Evolutionary conservation across 805 yeast species (phyloP), one percentile per base, ranked within the genome.

Genomic region (Metschnikowia drakensbergensis): DNA sequence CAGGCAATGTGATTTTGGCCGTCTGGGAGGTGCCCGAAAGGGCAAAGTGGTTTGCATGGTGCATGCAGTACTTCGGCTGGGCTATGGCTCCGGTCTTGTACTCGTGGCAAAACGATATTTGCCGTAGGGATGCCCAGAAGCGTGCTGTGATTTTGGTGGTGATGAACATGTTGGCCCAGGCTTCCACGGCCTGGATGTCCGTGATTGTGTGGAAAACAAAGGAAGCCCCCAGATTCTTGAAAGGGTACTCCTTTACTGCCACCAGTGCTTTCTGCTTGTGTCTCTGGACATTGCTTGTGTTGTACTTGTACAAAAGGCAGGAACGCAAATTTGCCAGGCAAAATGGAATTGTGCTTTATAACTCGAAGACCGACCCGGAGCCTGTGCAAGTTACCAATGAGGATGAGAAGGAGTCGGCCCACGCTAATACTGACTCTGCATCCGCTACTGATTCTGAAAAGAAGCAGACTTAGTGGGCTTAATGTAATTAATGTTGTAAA

Each of bases 1-100:
- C 75, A 5, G 83, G 85, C 10, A 80, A 81, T 58, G 69, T 71
- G 0, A 67, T 82, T 25, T 64, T 82, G 54, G 82, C 83, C 5
- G 75, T 74, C 38, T 82, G 87, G 87, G 63, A 81, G 53, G 79
- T 82, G 28, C 72, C 82, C 0, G 69, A 69, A 37, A 50, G 69
- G n/a, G 81, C 86, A 11, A 81, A 82, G 62, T 81, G 86, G 86
- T 80, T 75, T 67, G 87, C 82, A 0, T 82, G 78, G 61, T 69
- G 81, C 57, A 69, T 77, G 42, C 80, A 79, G 22, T 82, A 81
- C 58, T 79, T 80, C 62, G 78, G 82, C 10, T 82, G 84, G 75
- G 78, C 86, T 13, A 79, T 79, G 61, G 81, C 85, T 2, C 83
- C 86, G 0, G 82, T 82, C 41, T 64, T 81, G 42, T 79, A 81